Evolutionary conservation across 2,329 filamentous ascomycete species (phyloP).

Genomic region (Zymoseptoria tritici): DNA sequence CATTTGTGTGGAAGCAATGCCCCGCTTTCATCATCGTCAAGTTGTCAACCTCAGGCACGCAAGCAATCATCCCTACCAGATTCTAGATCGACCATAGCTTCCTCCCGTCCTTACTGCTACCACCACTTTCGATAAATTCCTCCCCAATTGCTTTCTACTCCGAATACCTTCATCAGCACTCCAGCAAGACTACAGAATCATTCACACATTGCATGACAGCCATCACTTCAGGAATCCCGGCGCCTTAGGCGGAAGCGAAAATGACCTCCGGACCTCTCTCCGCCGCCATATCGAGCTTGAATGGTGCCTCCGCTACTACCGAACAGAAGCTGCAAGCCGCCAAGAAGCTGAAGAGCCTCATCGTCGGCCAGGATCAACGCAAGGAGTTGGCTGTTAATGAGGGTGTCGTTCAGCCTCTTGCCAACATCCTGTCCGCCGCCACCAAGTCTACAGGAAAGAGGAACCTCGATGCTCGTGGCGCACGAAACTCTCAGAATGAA

Average conservation of each 20-base stretch:
- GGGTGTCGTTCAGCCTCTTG: slow-evolving; percentile 59
- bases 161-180: background rate
- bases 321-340: slow-evolving; percentile 49
- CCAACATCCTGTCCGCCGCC: slow-evolving; percentile 43
- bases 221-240: background rate
- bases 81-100: background rate
- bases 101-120: background rate
- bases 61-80: background rate
- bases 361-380: slow-evolving; percentile 78
- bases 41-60: background rate
- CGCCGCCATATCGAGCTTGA: slow-evolving; percentile 13
- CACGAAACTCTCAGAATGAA: slow-evolving; percentile 26
- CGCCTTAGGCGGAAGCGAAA: background rate
- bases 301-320: slow-evolving; percentile 16
- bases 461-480: slow-evolving; percentile 44
- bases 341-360: slow-evolving; percentile 74
- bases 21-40: background rate
- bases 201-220: background rate
- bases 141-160: background rate
- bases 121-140: background rate
- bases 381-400: slow-evolving; percentile 71
- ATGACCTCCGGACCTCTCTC: background rate
- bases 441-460: slow-evolving; percentile 41
- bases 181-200: background rate
- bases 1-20: no score